phyloP scores from a whole-genome alignment of 352 stramenopile species.

The Pythium angustatum region DNA sequence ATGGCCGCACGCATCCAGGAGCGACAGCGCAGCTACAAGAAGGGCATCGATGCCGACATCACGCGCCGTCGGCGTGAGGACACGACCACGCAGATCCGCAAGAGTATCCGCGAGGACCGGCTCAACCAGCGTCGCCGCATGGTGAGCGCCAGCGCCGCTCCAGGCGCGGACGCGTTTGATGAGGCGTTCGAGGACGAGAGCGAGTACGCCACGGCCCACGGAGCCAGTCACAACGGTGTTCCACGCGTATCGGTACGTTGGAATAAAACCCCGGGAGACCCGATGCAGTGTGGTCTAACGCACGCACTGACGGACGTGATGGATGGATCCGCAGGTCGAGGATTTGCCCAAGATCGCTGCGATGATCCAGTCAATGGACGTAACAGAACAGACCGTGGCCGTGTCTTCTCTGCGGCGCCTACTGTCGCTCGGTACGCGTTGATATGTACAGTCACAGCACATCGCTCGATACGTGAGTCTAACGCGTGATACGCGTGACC shows the following conservation, averaged over 20 bases:
- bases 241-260: conserved; percentile 26
- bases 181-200: conserved; percentile 29
- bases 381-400: conserved; percentile 90
- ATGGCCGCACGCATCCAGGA: conserved; percentile 45
- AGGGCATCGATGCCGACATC: conserved; percentile 81
- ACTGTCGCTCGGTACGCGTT: conserved; percentile 91
- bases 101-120: conserved; percentile 82
- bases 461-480: background rate
- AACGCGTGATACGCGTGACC: no score
- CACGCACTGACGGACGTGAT: no score
- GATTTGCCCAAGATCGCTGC: conserved; percentile 94
- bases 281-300: no score
- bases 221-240: background rate
- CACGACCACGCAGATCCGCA: conserved; percentile 87
- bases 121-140: conserved; percentile 86
- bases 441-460: background rate
- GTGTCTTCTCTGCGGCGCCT: conserved; percentile 97
- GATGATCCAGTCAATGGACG: conserved; percentile 94
- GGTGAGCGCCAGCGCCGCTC: conserved; percentile 23
- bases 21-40: conserved; percentile 87
- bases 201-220: conserved; percentile 15
- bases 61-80: conserved; percentile 77
- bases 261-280: no score
- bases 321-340: conserved; percentile 90
- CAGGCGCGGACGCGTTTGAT: conserved; percentile 9